Evolutionary conservation across 495 filamentous ascomycete genomes (phyloP), one percentile per base, ranked within the genome.

Genomic region (Podospora appendiculata): DNA sequence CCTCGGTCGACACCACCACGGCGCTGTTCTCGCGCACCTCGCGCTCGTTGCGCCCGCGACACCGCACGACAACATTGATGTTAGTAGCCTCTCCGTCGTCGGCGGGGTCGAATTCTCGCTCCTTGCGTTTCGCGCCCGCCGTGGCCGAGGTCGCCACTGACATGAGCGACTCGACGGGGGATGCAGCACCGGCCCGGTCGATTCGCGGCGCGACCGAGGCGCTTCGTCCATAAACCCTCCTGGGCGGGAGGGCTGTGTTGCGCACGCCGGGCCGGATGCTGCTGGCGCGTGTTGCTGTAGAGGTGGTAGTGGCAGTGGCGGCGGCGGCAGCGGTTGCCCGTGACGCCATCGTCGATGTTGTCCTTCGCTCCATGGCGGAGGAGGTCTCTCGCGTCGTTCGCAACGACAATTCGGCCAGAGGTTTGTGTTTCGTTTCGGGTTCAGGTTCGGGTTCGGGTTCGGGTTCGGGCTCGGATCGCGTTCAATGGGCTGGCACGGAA

Each of bases 31-130:
- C 93, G 47, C 83, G 74, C 33, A 96, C 82, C 65, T 98, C 93
- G 40, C 93, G 84, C 46, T 96, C 88, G 60, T 86, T 96, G 38
- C 93, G 85, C 2, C 92, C 94, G 41, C 93, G 81, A 71, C 93
- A 98, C 53, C 93, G 79, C 32, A 98, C 93, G 4, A 96, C 91
- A 38, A 97, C 93, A 68, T 94, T 90, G 65, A 98, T 98, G 68
- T 94, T 97, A 3, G 93, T 96, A 66, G 94, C 90, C 52, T 89
- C 82, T 36, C 79, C 79, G 19, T 77, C 76, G 47, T 86, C 81
- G 13, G 13, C 36, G 43, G 82, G 66, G 48, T 94, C 89, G 62
- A 81, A 90, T 40, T 94, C 89, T 60, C 88, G 79, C 58, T 90
- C 85, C 62, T 93, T 93, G 54, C 89, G 76, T 73, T 93, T 91